Conservation (phyloP, 208 protist species). For the Borovskyia barvae region DNA sequence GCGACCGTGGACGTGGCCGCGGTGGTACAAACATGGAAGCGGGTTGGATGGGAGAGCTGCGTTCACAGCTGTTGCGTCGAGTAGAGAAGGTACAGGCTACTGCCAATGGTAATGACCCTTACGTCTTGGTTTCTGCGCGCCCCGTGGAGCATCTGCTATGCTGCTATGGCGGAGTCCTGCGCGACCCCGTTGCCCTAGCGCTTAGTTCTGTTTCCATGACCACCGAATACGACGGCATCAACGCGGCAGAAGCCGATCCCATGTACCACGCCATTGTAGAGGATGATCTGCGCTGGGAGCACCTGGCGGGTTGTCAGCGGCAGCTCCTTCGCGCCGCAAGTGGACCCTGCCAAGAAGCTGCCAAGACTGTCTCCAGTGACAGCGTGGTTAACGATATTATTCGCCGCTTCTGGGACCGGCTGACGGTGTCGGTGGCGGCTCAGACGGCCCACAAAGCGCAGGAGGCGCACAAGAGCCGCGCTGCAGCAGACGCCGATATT, state of each 20-base stretch:
- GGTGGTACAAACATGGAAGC: neutral
- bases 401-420: slow-evolving; percentile 74
- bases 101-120: slow-evolving; percentile 17
- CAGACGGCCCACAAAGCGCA: slow-evolving; percentile 26
- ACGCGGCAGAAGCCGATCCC: slow-evolving; percentile 32
- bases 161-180: slow-evolving; percentile 24
- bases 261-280: slow-evolving; percentile 33
- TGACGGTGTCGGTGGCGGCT: slow-evolving; percentile 67
- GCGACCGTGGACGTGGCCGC: neutral
- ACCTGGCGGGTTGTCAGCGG: slow-evolving; percentile 64
- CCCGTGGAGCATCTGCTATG: slow-evolving; percentile 26
- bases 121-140: slow-evolving; percentile 20
- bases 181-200: slow-evolving; percentile 12
- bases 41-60: slow-evolving; percentile 19
- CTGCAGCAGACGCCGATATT: slow-evolving; percentile 10
- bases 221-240: slow-evolving; percentile 7
- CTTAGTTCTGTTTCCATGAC: slow-evolving; percentile 15
- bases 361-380: slow-evolving; percentile 34
- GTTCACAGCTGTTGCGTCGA: slow-evolving; percentile 15
- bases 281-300: slow-evolving; percentile 61
- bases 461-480: slow-evolving; percentile 18
- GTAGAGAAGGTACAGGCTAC: slow-evolving; percentile 17
- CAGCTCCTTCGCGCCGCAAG: slow-evolving; percentile 46
- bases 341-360: slow-evolving; percentile 16
- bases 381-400: slow-evolving; percentile 71